phyloP scores from a whole-genome alignment of 108 stramenopile genomes.

The Bacterosira constricta region DNA sequence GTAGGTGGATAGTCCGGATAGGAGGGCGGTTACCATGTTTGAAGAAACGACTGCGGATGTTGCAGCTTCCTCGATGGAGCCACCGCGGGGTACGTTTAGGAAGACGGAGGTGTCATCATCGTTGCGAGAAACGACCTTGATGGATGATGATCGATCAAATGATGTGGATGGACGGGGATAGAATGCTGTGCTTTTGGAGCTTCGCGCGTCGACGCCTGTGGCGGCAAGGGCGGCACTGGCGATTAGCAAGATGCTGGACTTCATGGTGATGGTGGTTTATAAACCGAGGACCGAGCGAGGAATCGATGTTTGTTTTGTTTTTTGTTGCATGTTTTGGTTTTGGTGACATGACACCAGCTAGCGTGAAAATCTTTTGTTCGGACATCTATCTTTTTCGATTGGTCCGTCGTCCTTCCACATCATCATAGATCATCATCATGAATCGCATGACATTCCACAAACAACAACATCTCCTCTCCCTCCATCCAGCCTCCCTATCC shows the following conservation, averaged over 20 bases:
- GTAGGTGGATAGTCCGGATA: conserved; percentile 48
- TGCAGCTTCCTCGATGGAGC: conserved; percentile 18
- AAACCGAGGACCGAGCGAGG: too few relatives aligned
- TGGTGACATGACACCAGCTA: too few relatives aligned
- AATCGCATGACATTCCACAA: too few relatives aligned
- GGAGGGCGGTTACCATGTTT: conserved; percentile 25
- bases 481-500: too few relatives aligned
- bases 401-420: too few relatives aligned
- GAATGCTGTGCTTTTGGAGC: not conserved
- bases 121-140: not conserved
- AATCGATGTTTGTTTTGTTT: too few relatives aligned
- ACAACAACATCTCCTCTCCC: too few relatives aligned
- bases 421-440: too few relatives aligned
- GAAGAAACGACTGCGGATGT: conserved; percentile 8
- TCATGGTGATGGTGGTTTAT: too few relatives aligned
- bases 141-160: not conserved
- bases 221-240: conserved; percentile 1
- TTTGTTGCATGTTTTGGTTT: too few relatives aligned
- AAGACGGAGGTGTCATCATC: conserved; percentile 6
- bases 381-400: too few relatives aligned
- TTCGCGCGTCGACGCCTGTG: conserved; percentile 12
- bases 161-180: not conserved
- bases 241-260: not conserved
- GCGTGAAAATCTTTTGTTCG: too few relatives aligned
- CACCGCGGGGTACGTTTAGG: conserved; percentile 31